Evolutionary conservation across 2,329 filamentous ascomycete species (phyloP).

Genomic region (Ophiostoma pallidulum): DNA sequence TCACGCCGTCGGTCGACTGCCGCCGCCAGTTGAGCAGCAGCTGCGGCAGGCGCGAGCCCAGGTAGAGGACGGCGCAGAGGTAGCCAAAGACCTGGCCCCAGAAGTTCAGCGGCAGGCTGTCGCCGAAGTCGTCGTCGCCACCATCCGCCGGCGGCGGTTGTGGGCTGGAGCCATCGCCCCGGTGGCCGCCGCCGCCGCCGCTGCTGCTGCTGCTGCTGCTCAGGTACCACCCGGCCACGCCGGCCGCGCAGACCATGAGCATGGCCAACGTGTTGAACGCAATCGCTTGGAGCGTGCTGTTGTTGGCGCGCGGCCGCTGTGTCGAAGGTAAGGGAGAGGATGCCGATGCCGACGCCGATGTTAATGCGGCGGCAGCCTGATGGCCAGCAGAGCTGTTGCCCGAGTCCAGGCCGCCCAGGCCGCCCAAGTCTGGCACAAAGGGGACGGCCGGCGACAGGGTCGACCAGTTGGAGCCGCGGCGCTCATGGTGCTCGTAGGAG

Average conservation of each 20-base stretch:
- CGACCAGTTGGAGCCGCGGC: constrained; percentile 47
- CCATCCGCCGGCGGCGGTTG: constrained; percentile 14
- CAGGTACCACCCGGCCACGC: constrained; percentile 78
- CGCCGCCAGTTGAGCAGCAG: constrained; percentile 84
- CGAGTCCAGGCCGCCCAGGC: no score
- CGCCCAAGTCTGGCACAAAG: constrained; percentile 15
- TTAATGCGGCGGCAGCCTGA: not conserved
- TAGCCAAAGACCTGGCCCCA: constrained; percentile 90
- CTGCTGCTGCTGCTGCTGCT: constrained; percentile 40
- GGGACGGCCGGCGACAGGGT: constrained; percentile 76
- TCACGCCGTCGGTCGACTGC: constrained; percentile 88
- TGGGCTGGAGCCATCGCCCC: constrained; percentile 37
- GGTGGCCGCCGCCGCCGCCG: constrained; percentile 36
- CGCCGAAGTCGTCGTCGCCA: constrained; percentile 24
- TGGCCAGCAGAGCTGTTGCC: not conserved
- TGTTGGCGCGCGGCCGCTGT: constrained; percentile 27
- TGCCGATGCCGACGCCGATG: not conserved
- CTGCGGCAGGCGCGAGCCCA: constrained; percentile 82
- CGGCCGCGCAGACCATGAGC: constrained; percentile 72
- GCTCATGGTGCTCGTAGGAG: constrained; percentile 26
- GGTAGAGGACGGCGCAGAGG: constrained; percentile 79
- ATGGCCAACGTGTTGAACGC: constrained; percentile 69
- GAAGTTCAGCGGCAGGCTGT: constrained; percentile 56
- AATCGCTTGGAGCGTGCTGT: constrained; percentile 45
- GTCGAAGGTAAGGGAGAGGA: constrained; percentile 2